A percentile compares a stretch with the other conserved stretches of the same genome.
These are phyloP conservation scores for Ottelia alismoides DNA, from an alignment of 106 monocot genomes.

Conservation along the genomic window DNA sequence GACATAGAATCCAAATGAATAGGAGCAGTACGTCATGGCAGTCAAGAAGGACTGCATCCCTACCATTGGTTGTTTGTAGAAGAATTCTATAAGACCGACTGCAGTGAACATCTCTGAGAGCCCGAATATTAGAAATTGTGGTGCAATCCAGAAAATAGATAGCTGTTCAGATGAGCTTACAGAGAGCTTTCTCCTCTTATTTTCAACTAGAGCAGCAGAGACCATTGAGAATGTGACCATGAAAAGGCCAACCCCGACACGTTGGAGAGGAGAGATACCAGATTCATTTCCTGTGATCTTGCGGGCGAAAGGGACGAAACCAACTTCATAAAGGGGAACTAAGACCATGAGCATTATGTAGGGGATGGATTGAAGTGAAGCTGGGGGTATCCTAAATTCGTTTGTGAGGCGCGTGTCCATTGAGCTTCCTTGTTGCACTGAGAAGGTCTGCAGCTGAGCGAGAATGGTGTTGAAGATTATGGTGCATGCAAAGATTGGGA, in stretches of 20 bases:
- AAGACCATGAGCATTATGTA: conserved; percentile 33
- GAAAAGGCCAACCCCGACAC: conserved; percentile 52
- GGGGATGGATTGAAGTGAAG: conserved; percentile 50
- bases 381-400: too few relatives aligned
- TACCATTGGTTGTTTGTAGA: conserved; percentile 53
- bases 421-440: too few relatives aligned
- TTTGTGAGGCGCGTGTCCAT: conserved; percentile 8
- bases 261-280: conserved; percentile 45
- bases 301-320: conserved; percentile 20
- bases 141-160: conserved; percentile 51
- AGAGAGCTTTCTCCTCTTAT: conserved; percentile 7
- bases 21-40: too few relatives aligned
- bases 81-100: conserved; percentile 65
- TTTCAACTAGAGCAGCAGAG: conserved; percentile 32
- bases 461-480: conserved; percentile 11
- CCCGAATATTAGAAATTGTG: conserved; percentile 61
- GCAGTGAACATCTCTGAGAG: conserved; percentile 70
- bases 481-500: conserved; percentile 9
- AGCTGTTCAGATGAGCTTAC: background rate
- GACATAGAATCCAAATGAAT: conserved; percentile 67
- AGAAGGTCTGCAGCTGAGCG: too few relatives aligned
- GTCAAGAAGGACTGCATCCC: conserved; percentile 75
- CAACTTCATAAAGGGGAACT: conserved; percentile 27
- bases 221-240: conserved; percentile 61
- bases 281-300: conserved; percentile 15